Base-by-base conservation (phyloP, 2,329 filamentous ascomycete genomes). In the Parascedosporium putredinis region DNA sequence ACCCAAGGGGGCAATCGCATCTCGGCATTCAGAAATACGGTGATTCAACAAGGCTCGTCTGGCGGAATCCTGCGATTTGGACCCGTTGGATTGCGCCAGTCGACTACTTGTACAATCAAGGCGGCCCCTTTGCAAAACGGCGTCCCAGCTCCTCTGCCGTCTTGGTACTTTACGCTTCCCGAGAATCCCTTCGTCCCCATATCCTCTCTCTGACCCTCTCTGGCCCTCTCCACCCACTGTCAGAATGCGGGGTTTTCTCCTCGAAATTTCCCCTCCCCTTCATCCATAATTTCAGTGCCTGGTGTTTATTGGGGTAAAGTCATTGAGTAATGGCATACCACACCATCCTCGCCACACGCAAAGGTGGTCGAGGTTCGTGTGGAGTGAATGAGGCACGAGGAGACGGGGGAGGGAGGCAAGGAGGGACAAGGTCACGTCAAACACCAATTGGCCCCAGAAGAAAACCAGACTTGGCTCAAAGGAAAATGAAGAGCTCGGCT, bases 171-270 rank as follows among this genome's bases (percentile, higher is more conserved):
- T n/a, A n/a, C n/a, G n/a, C n/a, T n/a, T n/a, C n/a, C n/a, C n/a
- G n/a, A n/a, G n/a, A n/a, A n/a, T n/a, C n/a, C 38, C 36, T 4
- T 9, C 18, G 18, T 23, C 16, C 7, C 10, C 36, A 31, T 20
- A 20, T 42, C 20, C 10, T 23, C 38, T 42, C 18, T 20, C 18
- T 40, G 14, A 10, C 23, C 5, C 38, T 7, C 23, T 42, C 12
- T 42, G n/a, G n/a, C n/a, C n/a, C n/a, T n/a, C n/a, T n/a, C n/a
- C n/a, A n/a, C n/a, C n/a, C n/a, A n/a, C n/a, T 42, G 38, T 20
- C 20, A 42, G 20, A 42, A 42, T 42, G 38, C 38, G 38, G 38
- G 38, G 38, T 42, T 42, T 42, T 42, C 20, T 42, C 38, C 20
- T 12, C 20, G 16, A 16, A 7, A 20, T 42, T 10, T 12, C 14